Base-by-base conservation (phyloP, 2,329 filamentous ascomycete species). In the Beauveria rudraprayagi region DNA sequence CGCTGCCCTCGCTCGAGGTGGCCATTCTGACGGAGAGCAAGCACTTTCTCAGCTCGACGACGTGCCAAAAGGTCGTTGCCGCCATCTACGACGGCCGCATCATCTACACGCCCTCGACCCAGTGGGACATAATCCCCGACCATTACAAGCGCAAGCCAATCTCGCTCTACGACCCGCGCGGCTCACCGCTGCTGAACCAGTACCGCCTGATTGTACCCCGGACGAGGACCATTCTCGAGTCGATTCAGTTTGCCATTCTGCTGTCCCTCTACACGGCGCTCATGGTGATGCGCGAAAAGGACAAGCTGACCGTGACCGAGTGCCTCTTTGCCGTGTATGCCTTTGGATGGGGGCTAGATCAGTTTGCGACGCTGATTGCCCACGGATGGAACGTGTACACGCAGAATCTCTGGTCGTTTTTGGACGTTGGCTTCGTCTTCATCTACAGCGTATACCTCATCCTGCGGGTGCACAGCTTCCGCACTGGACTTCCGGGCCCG, bases 341-440 rank as follows among this genome's bases (percentile, higher is more conserved):
- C 1, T 83, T 87, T 63, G 91, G 91, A 19, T 94, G 91, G 90
- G 85, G 85, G 3, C 75, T 92, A 37, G 89, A 93, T 69, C 88
- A 91, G 68, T 84, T 91, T 67, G 87, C 88, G 1, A 90, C 89
- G 0, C 87, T 92, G 30, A 72, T 91, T 17, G 90, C 90, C 65
- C 90, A 94, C 69, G 84, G 83, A 53, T 85, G 82, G 89, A 83
- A 85, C 62, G 90, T 94, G 1, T 92, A 94, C 69, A 92, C 90
- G 0, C 90, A 95, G 71, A 93, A 94, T 67, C 76, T 95, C 3
- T 95, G 91, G 91, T 91, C 90, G 0, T 94, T 95, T 68, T 81
- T 95, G 17, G 91, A 94, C 70, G 85, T 93, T 52, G 85, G 84
- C 5, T 95, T 93, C 68, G 82, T 86, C n/a, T 67, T 80, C 47